Conservation (phyloP, 108 stramenopile species). For the Hondaea fermentalgiana region DNA sequence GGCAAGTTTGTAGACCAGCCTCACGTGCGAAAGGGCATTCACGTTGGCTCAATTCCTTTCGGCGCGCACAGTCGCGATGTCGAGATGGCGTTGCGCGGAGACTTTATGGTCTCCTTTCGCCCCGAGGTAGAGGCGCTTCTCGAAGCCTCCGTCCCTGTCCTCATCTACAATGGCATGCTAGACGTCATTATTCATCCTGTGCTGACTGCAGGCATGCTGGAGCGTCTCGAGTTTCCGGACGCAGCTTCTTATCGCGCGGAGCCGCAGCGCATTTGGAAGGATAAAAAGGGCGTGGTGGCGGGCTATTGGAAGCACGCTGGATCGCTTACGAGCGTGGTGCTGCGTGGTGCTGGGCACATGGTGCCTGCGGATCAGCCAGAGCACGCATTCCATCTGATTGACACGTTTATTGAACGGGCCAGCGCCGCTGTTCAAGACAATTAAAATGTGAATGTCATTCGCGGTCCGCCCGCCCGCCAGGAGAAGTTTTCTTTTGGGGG, state of each 20-base stretch:
- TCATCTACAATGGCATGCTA: constrained; percentile 22
- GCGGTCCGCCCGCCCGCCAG: too few species aligned
- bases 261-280: not conserved
- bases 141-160: not conserved
- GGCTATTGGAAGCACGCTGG: not conserved
- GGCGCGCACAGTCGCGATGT: not conserved
- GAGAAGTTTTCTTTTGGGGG: too few species aligned
- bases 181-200: constrained; percentile 23
- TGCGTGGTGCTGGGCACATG: constrained; percentile 25
- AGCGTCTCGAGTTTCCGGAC: not conserved
- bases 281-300: not conserved
- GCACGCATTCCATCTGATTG: constrained; percentile 13
- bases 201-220: not conserved
- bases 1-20: constrained; percentile 14
- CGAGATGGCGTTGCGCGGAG: not conserved
- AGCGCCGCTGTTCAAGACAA: too few species aligned
- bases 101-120: constrained; percentile 16
- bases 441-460: too few species aligned
- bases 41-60: not conserved
- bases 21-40: not conserved
- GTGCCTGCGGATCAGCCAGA: constrained; percentile 12
- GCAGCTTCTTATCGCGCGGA: not conserved
- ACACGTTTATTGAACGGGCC: not conserved
- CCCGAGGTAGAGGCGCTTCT: not conserved
- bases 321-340: not conserved